phyloP scores from a whole-genome alignment of 768 basidiomycete genomes.

The Agaricus subrufescens region DNA sequence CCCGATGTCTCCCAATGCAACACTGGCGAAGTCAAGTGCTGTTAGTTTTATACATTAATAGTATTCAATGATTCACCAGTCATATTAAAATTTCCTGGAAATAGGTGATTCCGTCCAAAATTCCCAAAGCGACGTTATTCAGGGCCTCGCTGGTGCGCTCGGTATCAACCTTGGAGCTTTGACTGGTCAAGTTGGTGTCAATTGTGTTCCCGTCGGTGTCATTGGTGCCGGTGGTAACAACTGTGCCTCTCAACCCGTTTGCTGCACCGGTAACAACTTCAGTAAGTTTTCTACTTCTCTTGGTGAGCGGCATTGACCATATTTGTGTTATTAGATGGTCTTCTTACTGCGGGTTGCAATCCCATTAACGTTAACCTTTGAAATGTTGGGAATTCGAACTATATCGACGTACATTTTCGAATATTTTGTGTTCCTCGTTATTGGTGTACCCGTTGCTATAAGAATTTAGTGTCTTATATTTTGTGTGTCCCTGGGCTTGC shows the following conservation, averaged over 20 bases:
- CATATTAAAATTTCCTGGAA: neutral
- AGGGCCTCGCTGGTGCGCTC: neutral
- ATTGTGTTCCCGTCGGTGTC: constrained; percentile 5
- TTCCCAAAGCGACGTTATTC: neutral
- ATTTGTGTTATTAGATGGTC: neutral
- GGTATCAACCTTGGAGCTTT: neutral
- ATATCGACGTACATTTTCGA: too few relatives aligned
- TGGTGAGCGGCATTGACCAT: neutral
- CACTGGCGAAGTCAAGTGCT: constrained; percentile 9
- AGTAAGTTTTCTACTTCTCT: neutral
- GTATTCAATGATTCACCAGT: neutral
- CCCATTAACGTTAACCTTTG: constrained; percentile 11
- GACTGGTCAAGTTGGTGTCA: constrained; percentile 7
- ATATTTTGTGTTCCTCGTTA: too few relatives aligned
- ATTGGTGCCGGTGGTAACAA: constrained; percentile 4
- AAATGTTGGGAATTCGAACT: too few relatives aligned
- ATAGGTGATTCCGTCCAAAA: neutral
- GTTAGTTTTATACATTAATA: neutral
- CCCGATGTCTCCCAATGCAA: constrained; percentile 5
- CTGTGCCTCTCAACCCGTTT: constrained; percentile 7
- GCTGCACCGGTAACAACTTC: constrained; percentile 7
- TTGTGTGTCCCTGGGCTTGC: too few relatives aligned
- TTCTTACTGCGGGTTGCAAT: constrained; percentile 7
- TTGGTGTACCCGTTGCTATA: too few relatives aligned
- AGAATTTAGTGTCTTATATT: too few relatives aligned